Base-by-base conservation (phyloP, 2,329 filamentous ascomycete species). In the Ascochyta fabae region DNA sequence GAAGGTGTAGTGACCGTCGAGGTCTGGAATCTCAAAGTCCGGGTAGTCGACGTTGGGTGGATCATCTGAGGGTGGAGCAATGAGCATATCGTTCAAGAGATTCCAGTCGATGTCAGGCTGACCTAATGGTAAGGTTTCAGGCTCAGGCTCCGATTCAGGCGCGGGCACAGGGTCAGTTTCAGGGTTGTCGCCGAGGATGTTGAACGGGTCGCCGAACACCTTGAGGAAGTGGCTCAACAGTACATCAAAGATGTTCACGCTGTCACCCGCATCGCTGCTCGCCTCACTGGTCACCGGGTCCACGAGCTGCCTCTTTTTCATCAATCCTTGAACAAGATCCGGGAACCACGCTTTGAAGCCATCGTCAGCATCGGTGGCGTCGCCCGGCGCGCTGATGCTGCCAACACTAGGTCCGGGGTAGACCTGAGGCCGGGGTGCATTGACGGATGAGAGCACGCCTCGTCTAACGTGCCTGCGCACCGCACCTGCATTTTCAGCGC, bases 21-120 rank as follows among this genome's bases (percentile, higher is more conserved):
- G 47, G 23, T 55, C 53, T 8, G 53, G 46, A 24, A 55, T 50
- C 1, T 55, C 53, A 19, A 55, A 55, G n/a, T 55, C 53, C 1
- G 53, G 46, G 41, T 12, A 39, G 16, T 24, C 22, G 36, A 23
- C 36, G 19, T 23, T 23, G 22, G 22, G 16, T 13, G 36, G 36
- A 24, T 39, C 19, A 13, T 23, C 36, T 9, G 22, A 22, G 12
- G 36, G 16, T 6, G 36, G 36, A 5, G 36, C 16, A 39, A 23
- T 39, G 16, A 39, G 8, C 19, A 39, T 23, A 3, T 39, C 36
- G 19, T 39, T 39, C 10, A 22, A 23, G 13, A 12, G 10, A 19
- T 23, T 22, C 36, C 36, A 39, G 22, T 39, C 29, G 29, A 55
- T 35, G n/a, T 45, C 41, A 16, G 49, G 49, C 4, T 26, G 6